Evolutionary conservation across 148 eudicot genomes (phyloP), one percentile per base, ranked within the genome.

Genomic region (Drosera capensis): DNA sequence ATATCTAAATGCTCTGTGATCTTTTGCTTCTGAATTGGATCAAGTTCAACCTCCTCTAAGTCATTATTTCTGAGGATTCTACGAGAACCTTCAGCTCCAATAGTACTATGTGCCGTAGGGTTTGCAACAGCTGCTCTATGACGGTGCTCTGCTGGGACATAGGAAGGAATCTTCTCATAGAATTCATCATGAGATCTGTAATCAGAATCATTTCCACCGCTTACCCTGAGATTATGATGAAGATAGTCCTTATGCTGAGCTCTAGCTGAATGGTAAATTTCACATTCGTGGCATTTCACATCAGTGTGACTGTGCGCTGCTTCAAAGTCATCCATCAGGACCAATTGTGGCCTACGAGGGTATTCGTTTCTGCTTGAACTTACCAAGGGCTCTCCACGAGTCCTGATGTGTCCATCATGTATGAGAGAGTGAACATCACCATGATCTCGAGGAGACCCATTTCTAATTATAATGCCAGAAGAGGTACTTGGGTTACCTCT

Each of bases 31-130:
- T 41, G 41, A 31, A 34, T 30, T n/a, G 56, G 40, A 44, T 41
- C 55, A 49, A 16, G 21, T 39, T 41, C 55, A 49, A 16, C 20
- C 29, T 70, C 70, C 59, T 39, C 15, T 36, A 40, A 46, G 34
- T 46, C 52, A 45, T 37, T 41, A 16, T 45, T 51, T 19, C 45
- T 44, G 15, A 28, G 30, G 36, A 54, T 23, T 45, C 63, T 46
- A n/a, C 46, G 73, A 57, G 72, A 47, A 53, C 39, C 52, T 40
- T 62, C 75, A 48, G 49, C 45, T 40, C 56, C 35, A 39, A 40
- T 41, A 54, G 36, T 29, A 49, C 14, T 43, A 21, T 62, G 60
- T 21, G 40, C 42, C 28, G 37, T 22, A 42, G 54, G 44, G 19
- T 66, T 51, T 56, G 48, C 18, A 40, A 40, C 14, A 49, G n/a